Evolutionary conservation across 148 eudicot genomes (phyloP).

Genomic region (Diospyros kaki): DNA sequence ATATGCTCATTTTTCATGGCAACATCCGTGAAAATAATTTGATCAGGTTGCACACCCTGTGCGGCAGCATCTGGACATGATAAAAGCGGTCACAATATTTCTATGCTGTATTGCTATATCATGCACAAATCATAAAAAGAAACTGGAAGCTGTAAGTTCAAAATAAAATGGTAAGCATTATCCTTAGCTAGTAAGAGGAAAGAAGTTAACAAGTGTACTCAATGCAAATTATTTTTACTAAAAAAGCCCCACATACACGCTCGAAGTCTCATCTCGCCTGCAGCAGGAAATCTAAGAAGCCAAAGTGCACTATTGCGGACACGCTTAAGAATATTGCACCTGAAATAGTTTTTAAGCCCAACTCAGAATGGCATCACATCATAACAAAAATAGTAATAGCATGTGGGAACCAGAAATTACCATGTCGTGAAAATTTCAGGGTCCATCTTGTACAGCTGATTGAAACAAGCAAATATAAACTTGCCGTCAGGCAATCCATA

Average conservation of each 20-base stretch:
- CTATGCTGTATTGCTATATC: not conserved
- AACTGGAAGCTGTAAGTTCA: not conserved
- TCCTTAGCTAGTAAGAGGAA: not conserved
- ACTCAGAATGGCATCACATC: not conserved
- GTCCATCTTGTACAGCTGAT: conserved; percentile 96
- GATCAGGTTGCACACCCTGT: conserved; percentile 87
- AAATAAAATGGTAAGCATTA: not conserved
- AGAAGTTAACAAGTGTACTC: not conserved
- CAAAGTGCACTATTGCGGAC: conserved; percentile 93
- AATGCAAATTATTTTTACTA: not conserved
- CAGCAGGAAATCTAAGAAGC: conserved; percentile 96
- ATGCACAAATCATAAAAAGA: not conserved
- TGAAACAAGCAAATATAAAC: conserved; percentile 92
- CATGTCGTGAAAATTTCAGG: conserved; percentile 87
- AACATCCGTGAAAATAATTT: conserved; percentile 97
- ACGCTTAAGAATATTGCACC: conserved; percentile 97
- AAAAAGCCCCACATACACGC: conserved; percentile 47
- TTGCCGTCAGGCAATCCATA: conserved; percentile 93
- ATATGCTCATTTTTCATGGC: conserved; percentile 94
- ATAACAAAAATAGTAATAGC: not conserved
- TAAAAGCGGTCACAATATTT: not conserved
- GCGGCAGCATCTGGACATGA: conserved; percentile 78
- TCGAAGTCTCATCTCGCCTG: conserved; percentile 90
- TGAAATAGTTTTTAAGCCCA: conserved; percentile 16
- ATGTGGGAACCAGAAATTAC: conserved; percentile 25